Conservation (phyloP, 192 early-diverging fungal species). For the Umbelopsis ramanniana region DNA sequence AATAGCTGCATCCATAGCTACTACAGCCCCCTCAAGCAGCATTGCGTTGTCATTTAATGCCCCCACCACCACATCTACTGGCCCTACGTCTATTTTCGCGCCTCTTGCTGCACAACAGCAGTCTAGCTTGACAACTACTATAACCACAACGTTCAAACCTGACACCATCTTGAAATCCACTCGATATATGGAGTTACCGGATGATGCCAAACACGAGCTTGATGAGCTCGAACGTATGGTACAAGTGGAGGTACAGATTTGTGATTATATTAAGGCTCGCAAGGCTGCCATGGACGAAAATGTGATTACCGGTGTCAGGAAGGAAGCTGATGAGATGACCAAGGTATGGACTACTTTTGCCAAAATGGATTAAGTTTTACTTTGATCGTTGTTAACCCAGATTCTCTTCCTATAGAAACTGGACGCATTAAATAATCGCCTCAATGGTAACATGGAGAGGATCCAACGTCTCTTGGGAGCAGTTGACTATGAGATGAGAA, state of each 20-base stretch:
- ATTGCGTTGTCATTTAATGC: neutral
- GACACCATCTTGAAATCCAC: conserved; percentile 31
- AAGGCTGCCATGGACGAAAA: conserved; percentile 27
- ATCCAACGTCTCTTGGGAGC: conserved; percentile 26
- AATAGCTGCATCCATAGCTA: conserved; percentile 17
- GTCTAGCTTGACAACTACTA: neutral
- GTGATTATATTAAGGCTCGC: conserved; percentile 34
- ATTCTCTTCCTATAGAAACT: conserved; percentile 25
- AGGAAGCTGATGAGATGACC: conserved; percentile 18
- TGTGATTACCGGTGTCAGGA: conserved; percentile 16
- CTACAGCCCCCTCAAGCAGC: neutral
- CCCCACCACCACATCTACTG: neutral
- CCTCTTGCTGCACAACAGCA: conserved; percentile 19
- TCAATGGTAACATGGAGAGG: conserved; percentile 23
- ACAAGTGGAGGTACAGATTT: conserved; percentile 28
- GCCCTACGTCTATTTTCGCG: conserved; percentile 11
- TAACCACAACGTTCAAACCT: conserved; percentile 23
- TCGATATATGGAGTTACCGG: conserved; percentile 36
- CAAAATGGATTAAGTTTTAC: neutral
- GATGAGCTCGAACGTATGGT: conserved; percentile 38
- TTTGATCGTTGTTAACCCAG: neutral
- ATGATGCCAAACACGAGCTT: conserved; percentile 31
- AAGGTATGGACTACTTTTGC: conserved; percentile 11
- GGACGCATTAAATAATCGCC: conserved; percentile 26
- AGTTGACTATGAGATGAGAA: conserved; percentile 30